Evolutionary conservation across 2,329 filamentous ascomycete genomes (phyloP).

Genomic region (Pyricularia pennisetigena): DNA sequence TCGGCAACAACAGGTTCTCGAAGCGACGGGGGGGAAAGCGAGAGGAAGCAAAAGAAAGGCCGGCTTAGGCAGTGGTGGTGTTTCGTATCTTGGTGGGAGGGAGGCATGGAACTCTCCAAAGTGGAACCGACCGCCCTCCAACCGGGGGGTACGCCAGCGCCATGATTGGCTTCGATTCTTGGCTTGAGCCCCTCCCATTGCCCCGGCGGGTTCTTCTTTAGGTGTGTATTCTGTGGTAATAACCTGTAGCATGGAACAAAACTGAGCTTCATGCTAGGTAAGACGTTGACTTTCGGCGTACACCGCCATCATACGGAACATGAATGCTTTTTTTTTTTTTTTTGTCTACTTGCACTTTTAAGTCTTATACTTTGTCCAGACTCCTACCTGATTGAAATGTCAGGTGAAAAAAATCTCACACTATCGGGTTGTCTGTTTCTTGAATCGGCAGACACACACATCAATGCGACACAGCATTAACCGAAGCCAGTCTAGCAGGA

Average conservation of each 20-base stretch:
- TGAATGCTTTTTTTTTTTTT: neutral
- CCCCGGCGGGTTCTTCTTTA: neutral
- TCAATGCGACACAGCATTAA: neutral
- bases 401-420: too few relatives aligned
- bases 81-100: slow-evolving; percentile 5
- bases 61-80: neutral
- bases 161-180: neutral
- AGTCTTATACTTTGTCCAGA: neutral
- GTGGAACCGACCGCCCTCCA: neutral
- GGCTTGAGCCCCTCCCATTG: neutral
- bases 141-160: neutral
- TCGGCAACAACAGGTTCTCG: neutral
- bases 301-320: neutral
- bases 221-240: neutral
- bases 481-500: neutral
- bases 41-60: slow-evolving; percentile 3
- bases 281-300: neutral
- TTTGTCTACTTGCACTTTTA: neutral
- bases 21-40: neutral
- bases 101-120: neutral
- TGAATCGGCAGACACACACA: neutral
- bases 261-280: neutral
- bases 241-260: neutral
- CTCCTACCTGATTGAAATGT: too few relatives aligned
- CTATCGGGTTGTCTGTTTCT: neutral